A percentile compares a stretch with the other conserved stretches of the same genome.
Conservation (phyloP, 2,329 filamentous ascomycete genomes). For the Mycosphaerella arachidis region DNA sequence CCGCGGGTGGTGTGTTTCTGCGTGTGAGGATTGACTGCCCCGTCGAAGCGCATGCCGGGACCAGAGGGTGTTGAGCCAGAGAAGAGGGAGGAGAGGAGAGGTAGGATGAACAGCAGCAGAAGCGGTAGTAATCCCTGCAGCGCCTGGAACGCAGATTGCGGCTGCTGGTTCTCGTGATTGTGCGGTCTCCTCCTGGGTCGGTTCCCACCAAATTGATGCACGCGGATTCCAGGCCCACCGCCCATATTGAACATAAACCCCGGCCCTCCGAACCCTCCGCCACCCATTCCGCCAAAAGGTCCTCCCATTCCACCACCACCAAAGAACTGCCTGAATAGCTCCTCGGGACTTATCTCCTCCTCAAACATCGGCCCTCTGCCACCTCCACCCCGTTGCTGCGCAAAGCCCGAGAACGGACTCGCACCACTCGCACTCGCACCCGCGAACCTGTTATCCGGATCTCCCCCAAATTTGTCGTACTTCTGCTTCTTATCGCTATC, state of each 20-base stretch:
- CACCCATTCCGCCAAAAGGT: slow-evolving; percentile 27
- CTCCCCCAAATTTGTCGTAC: slow-evolving; percentile 55
- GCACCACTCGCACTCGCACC: slow-evolving; percentile 48
- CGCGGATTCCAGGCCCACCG: slow-evolving; percentile 75
- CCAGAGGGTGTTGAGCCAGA: slow-evolving; percentile 58
- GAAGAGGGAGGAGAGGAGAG: slow-evolving; percentile 71
- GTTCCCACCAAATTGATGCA: slow-evolving; percentile 89
- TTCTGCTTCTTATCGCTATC: slow-evolving; percentile 57
- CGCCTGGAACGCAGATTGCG: slow-evolving; percentile 44
- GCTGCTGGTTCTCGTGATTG: slow-evolving; percentile 50
- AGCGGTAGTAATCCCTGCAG: slow-evolving; percentile 62
- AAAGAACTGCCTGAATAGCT: slow-evolving; percentile 97
- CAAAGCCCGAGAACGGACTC: slow-evolving; percentile 63
- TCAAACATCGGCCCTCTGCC: slow-evolving; percentile 62
- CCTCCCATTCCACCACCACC: slow-evolving; percentile 61
- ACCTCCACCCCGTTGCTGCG: slow-evolving; percentile 41
- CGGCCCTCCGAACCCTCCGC: slow-evolving; percentile 54
- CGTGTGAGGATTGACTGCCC: slow-evolving; percentile 66
- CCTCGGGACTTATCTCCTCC: slow-evolving; percentile 91
- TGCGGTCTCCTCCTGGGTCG: slow-evolving; percentile 71
- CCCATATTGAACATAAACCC: slow-evolving; percentile 95
- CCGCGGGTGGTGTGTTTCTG: slow-evolving; percentile 65
- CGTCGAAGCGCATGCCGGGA: slow-evolving; percentile 73
- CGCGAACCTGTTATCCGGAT: slow-evolving; percentile 84
- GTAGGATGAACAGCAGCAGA: slow-evolving; percentile 82